Conservation (phyloP, 176 grass and related monocot species). For the Carex kokanica region DNA sequence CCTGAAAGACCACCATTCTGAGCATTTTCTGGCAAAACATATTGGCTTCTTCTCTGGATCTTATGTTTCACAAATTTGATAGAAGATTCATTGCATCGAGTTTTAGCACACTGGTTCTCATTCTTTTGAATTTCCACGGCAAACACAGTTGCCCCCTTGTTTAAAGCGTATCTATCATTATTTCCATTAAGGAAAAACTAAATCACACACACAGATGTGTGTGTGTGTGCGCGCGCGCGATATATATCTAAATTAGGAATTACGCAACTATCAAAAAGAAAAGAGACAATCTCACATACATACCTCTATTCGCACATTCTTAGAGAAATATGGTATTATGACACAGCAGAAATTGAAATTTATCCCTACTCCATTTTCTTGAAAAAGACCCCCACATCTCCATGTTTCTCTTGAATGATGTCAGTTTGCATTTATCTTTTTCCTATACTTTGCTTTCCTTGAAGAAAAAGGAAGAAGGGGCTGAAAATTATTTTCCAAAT, state of each 20-base stretch:
- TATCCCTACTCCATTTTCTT: neutral
- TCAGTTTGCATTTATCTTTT: neutral
- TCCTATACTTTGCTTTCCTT: neutral
- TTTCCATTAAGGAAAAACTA: slow-evolving; percentile 48
- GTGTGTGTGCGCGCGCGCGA: no score
- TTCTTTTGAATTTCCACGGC: slow-evolving; percentile 65
- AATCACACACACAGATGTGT: slow-evolving; percentile 25
- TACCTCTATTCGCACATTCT: neutral
- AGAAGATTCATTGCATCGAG: slow-evolving; percentile 31
- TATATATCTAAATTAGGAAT: slow-evolving; percentile 7
- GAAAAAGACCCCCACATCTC: neutral
- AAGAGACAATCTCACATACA: neutral
- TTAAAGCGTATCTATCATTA: slow-evolving; percentile 75
- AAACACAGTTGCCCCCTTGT: slow-evolving; percentile 59
- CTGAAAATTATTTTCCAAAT: neutral
- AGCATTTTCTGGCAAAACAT: slow-evolving; percentile 31
- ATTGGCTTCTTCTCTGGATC: slow-evolving; percentile 54
- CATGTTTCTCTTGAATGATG: neutral
- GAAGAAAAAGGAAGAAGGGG: neutral
- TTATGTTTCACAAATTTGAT: slow-evolving; percentile 52
- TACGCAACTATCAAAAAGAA: neutral
- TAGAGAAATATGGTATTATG: neutral
- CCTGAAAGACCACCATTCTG: slow-evolving; percentile 31
- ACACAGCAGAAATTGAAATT: neutral
- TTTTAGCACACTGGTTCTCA: slow-evolving; percentile 22